Base-by-base conservation (phyloP, 495 filamentous ascomycete species). In the Daldinia vernicosa region DNA sequence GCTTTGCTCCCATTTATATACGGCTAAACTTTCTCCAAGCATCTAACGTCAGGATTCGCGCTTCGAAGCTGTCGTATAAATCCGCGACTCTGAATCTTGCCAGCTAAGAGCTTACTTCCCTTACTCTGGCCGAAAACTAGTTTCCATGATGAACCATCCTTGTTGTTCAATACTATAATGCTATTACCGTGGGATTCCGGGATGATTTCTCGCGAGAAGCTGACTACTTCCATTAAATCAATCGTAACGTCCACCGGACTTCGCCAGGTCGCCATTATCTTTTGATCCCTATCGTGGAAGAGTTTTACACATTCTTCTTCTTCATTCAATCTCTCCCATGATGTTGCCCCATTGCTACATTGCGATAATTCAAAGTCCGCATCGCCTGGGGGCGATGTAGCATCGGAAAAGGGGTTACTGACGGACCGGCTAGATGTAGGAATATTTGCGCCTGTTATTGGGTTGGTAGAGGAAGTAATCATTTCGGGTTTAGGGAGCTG, bases 31-130 rank as follows among this genome's bases (percentile, higher is more conserved):
- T 9, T 19, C 9, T 35, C 53, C n/a, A 75, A 50, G 52, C 55
- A 78, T 6, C 57, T 51, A 12, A 81, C 70, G 1, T 45, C 53
- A 9, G 62, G 57, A 24, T 79, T 81, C 54, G 77, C 70, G 0
- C 4, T 15, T 43, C 57, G 60, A 52, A 80, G 33, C 73, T 81
- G 77, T 27, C 67, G 64, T 19, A 75, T 77, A 15, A 84, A 80
- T 7, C 70, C 53, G n/a, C 77, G 64, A 6, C 66, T 70, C 19
- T 83, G 80, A 15, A 80, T 61, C 53, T 65, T 66, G 5, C 81
- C 81, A 22, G 43, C 72, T 45, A 73, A 63, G 12, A 70, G 17
- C 17, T 71, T 72, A 50, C 71, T 77, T 26, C 64, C 66, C 27
- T 28, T 28, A 11, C 60, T 60, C 28, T 74, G 74, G 45, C 68